phyloP scores from a whole-genome alignment of 2,329 filamentous ascomycete genomes.

The Paraphoma chrysanthemicola region DNA sequence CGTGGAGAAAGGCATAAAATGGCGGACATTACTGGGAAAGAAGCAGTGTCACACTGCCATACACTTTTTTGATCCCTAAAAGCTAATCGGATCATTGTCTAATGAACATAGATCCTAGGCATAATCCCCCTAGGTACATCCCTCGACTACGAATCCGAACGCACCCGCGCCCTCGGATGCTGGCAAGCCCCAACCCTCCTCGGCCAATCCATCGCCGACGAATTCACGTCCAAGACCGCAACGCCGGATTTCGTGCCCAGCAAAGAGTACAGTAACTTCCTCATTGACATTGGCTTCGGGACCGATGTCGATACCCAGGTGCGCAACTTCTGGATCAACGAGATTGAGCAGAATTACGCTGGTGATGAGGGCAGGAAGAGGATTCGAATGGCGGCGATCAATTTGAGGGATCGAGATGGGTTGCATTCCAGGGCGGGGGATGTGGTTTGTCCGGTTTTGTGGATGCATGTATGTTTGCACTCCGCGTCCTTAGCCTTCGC shows the following conservation, averaged over 20 bases:
- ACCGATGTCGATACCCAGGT: conserved; percentile 46
- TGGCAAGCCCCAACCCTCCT: conserved; percentile 54
- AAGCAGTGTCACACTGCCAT: no score
- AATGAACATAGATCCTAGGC: conserved; percentile 52
- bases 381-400: conserved; percentile 59
- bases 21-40: no score
- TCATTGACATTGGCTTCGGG: conserved; percentile 58
- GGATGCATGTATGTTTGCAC: conserved; percentile 52
- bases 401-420: conserved; percentile 57
- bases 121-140: conserved; percentile 62
- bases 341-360: conserved; percentile 54
- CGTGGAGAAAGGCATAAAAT: no score
- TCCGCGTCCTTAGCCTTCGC: background rate
- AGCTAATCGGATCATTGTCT: background rate
- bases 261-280: conserved; percentile 53
- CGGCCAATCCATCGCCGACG: conserved; percentile 42
- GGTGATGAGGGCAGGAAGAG: conserved; percentile 58
- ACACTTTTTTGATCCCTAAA: no score
- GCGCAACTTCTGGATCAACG: conserved; percentile 54
- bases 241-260: conserved; percentile 54
- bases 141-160: conserved; percentile 57
- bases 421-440: conserved; percentile 55
- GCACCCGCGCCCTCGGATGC: conserved; percentile 54
- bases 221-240: conserved; percentile 48
- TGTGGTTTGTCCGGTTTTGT: conserved; percentile 59